phyloP scores from a whole-genome alignment of 768 basidiomycete species.

The Tubosaeta brunneosetosa region DNA sequence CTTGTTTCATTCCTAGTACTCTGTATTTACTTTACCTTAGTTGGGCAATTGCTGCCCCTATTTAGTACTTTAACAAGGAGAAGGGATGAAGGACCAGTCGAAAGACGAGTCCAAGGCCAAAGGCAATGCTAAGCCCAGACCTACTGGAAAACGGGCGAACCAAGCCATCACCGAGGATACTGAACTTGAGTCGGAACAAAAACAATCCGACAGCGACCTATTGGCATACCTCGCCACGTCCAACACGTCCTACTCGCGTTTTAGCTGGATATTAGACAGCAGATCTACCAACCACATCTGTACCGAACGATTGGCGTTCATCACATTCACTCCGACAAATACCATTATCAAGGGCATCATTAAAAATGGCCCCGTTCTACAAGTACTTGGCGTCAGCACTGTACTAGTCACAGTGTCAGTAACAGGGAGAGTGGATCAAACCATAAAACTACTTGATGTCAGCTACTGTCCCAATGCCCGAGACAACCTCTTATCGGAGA shows the following conservation, averaged over 20 bases:
- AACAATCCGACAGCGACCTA: neutral
- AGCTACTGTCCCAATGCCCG: constrained; percentile 7
- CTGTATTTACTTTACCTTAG: too few species aligned
- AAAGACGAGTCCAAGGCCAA: neutral
- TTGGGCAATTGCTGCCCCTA: too few species aligned
- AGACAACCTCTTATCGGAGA: constrained; percentile 6
- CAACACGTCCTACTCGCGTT: neutral
- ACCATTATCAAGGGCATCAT: constrained; percentile 5
- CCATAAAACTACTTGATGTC: constrained; percentile 3
- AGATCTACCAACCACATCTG: constrained; percentile 3
- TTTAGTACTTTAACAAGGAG: too few species aligned
- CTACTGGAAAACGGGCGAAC: neutral
- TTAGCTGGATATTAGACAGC: constrained; percentile 7
- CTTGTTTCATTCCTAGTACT: too few species aligned
- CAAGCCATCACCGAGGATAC: neutral
- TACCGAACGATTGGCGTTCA: neutral
- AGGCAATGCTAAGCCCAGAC: neutral
- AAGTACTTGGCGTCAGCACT: neutral
- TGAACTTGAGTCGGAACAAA: neutral
- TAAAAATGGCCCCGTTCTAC: constrained; percentile 2
- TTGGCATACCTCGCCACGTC: neutral
- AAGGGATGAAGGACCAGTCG: too few species aligned
- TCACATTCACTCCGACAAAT: neutral
- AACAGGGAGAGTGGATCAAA: neutral
- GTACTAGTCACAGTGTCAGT: neutral